Evolutionary conservation across 805 yeast species (phyloP), one percentile per base, ranked within the genome.

Genomic region (Phaffomyces opuntiae): DNA sequence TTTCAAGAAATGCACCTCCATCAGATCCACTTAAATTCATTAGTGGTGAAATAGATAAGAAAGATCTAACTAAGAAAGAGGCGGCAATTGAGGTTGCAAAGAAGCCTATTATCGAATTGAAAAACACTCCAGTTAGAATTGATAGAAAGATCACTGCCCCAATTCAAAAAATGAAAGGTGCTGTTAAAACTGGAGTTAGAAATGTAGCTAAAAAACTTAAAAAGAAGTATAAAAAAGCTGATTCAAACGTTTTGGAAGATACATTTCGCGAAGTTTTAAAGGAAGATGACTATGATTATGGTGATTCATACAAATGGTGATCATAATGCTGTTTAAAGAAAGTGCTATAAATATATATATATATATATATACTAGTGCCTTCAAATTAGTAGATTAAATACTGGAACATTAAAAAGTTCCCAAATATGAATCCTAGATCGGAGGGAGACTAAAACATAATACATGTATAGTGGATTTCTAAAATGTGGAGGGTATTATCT

Each of bases 1-100:
- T 51, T 44, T 42, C 57, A 16, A 29, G 38, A 36, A 47, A 57
- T 40, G 45, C 59, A 11, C 61, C 57, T 13, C 61, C 61, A 7
- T 41, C 48, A 9, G 40, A 45, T 25, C 59, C 61, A 7, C 34
- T 42, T 6, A 47, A 39, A 36, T 36, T 14, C 9, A 16, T 43
- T n/a, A 36, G 33, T 19, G 47, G 39, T 3, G 42, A 40, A 25
- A 36, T 42, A 12, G 37, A 26, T 5, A 49, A 38, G 16, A 38
- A 29, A 6, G 37, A 40, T 16, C 16, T 29, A 21, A 38, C 42
- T 0, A 49, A 50, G 43, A 46, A 50, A 21, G 42, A 47, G 34
- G 12, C 32, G 7, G 14, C 37, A 31, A 29, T 42, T 31, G 24
- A 36, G 16, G 37, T 38, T 5, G 38, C 37, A 6, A 45, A 21